phyloP scores from a whole-genome alignment of 768 basidiomycete genomes.

The Leccinum truebloodii region DNA sequence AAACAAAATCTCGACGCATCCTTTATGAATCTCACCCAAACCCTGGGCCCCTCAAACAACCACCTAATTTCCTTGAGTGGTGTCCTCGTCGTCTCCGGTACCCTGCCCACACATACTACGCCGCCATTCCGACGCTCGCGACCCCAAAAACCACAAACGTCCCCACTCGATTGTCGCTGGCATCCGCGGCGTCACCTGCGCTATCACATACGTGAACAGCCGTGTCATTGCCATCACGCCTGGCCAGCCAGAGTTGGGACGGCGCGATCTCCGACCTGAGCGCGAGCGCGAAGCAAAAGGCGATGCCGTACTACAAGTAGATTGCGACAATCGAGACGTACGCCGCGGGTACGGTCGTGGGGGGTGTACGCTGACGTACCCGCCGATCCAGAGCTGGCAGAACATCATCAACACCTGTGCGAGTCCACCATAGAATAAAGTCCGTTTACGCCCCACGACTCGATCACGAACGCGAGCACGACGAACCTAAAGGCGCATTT shows the following conservation, averaged over 20 bases:
- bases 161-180: slow-evolving; percentile 26
- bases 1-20: slow-evolving; percentile 30
- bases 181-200: slow-evolving; percentile 41
- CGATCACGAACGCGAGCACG: slow-evolving; percentile 38
- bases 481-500: slow-evolving; percentile 36
- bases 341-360: slow-evolving; percentile 27
- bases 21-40: slow-evolving; percentile 30
- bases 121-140: slow-evolving; percentile 30
- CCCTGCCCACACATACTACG: slow-evolving; percentile 34
- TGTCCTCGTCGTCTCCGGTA: slow-evolving; percentile 43
- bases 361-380: slow-evolving; percentile 34
- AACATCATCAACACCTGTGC: slow-evolving; percentile 39
- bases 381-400: slow-evolving; percentile 36
- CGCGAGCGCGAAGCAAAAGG: slow-evolving; percentile 39
- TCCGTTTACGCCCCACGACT: slow-evolving; percentile 39
- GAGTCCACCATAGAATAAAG: slow-evolving; percentile 29
- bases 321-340: slow-evolving; percentile 39
- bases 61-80: slow-evolving; percentile 39
- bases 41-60: slow-evolving; percentile 32
- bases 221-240: slow-evolving; percentile 35
- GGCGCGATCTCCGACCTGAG: slow-evolving; percentile 39
- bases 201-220: slow-evolving; percentile 40
- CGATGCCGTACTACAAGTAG: slow-evolving; percentile 38
- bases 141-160: slow-evolving; percentile 37
- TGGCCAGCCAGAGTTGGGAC: slow-evolving; percentile 35